Base-by-base conservation (phyloP, 495 filamentous ascomycete species). In the Rostrohypoxylon terebratum region DNA sequence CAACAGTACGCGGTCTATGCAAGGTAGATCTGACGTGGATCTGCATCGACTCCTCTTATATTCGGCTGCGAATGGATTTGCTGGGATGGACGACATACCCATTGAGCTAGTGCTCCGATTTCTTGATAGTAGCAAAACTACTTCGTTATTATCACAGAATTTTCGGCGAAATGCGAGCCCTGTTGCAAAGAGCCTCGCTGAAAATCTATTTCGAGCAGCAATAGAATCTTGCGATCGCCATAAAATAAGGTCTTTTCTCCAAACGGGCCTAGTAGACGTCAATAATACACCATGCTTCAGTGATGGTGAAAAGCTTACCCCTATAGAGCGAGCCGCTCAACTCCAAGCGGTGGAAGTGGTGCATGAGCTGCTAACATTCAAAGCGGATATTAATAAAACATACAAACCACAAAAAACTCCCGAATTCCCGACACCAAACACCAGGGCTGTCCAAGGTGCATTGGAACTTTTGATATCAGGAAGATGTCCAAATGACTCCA, bases 131-230 rank as follows among this genome's bases (percentile, higher is more conserved):
- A 59, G 34, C 11, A 69, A 66, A 10, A 6, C 62, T 10, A 59
- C 20, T 8, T 51, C 38, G 0, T 1, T 73, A 28, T 33, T 73
- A 1, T 36, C 54, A 0, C 55, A 33, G 13, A 25, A 25, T 60
- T 3, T 69, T 73, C 9, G 28, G 7, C 8, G 53, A 34, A 6
- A 55, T n/a, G n/a, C n/a, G n/a, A n/a, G 23, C 1, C 54, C 51
- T 2, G 31, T 60, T 38, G 47, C 36, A 3, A 73, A 50, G n/a
- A 60, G 65, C 0, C 55, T 74, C 5, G 62, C 66, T 3, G 71
- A 74, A 25, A 69, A 69, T 9, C 16, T 69, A 20, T 74, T 74
- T 34, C 57, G 44, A 6, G 66, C 66, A 3, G 50, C 71, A 31
- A 74, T 74, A 25, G 66, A 74, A 59, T 42, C 71, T 0, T 50